These are phyloP conservation scores for Fusarium pseudonygamai DNA, from an alignment of 2,329 filamentous ascomycete genomes.

Conservation along the genomic window DNA sequence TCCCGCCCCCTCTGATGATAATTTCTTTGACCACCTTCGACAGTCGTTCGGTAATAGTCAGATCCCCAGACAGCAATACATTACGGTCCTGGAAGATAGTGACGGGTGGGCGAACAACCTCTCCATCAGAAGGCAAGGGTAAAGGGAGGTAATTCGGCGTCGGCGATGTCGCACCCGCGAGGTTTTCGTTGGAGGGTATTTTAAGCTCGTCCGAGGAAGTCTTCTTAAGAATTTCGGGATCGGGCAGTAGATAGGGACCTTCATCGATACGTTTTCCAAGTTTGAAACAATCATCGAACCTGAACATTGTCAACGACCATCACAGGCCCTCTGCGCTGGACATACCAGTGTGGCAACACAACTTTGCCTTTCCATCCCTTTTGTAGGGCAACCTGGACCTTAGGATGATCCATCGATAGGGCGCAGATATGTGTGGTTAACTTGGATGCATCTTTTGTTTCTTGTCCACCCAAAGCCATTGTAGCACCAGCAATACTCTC, in stretches of 20 bases:
- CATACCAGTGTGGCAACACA: constrained; percentile 90
- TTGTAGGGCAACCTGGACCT: constrained; percentile 69
- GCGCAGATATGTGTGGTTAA: constrained; percentile 91
- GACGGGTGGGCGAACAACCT: constrained; percentile 60
- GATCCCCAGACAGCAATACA: constrained; percentile 80
- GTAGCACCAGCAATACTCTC: constrained; percentile 93
- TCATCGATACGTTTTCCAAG: constrained; percentile 93
- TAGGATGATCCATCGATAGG: constrained; percentile 76
- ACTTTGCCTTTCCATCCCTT: constrained; percentile 80
- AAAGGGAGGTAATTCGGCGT: constrained; percentile 55
- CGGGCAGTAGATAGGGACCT: constrained; percentile 82
- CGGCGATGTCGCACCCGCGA: constrained; percentile 72
- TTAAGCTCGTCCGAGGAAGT: constrained; percentile 64
- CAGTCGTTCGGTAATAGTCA: constrained; percentile 75
- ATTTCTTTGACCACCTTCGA: constrained; percentile 74
- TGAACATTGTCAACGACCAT: constrained; percentile 46
- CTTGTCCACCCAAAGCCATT: constrained; percentile 86
- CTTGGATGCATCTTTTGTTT: constrained; percentile 75
- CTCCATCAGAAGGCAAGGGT: constrained; percentile 51
- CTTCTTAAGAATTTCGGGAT: constrained; percentile 81
- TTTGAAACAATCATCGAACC: constrained; percentile 97
- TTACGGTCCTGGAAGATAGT: constrained; percentile 80
- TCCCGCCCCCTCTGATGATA: constrained; percentile 76
- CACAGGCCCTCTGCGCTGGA: background rate
- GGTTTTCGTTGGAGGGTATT: constrained; percentile 66